Base-by-base conservation (phyloP, 331 rosid genomes). In the Prunus yedoensis region DNA sequence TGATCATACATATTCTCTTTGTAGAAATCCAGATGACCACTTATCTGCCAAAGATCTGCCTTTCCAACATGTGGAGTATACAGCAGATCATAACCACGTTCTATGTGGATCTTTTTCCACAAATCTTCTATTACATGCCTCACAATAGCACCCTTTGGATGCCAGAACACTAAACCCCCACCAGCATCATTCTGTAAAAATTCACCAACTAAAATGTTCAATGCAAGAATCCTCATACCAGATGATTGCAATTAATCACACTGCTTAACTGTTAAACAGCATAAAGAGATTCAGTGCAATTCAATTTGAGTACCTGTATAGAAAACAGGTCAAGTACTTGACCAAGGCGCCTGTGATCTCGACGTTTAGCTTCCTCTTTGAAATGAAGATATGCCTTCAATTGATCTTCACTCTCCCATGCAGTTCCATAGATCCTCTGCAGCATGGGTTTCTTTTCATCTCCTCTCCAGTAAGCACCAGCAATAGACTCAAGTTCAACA, bases 401-500 rank as follows among this genome's bases (percentile, higher is more conserved):
- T 75, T 94, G 99, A 53, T 90, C 90, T 84, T 89, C 99, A 17
- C 78, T 90, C 87, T 90, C 97, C 99, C 99, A 94, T 64, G 99
- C 99, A 60, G 99, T 94, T 58, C 99, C 99, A 32, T 92, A 94
- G 74, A 94, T 90, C 82, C 99, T 87, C 82, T 94, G 99, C 78
- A 94, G 77, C 99, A 94, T 92, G 17, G 86, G 97, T 76, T 89
- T 92, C 83, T 81, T 94, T 84, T 85, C 97, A 83, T 94, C 97
- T 74, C 99, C 99, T 84, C 99, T 88, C 99, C 99, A 94, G 85
- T 94, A 94, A 20, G 99, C 99, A 78, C 99, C 99, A 56, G 99
- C 99, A 84, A 94, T 90, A 74, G 99, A 90, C 80, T 94, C 99
- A 71, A 94, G 99, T 70, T 94, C 99, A 68, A 94, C 87, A 3